Base-by-base conservation (phyloP, 2,329 filamentous ascomycete species). In the Cladosporium sp. region DNA sequence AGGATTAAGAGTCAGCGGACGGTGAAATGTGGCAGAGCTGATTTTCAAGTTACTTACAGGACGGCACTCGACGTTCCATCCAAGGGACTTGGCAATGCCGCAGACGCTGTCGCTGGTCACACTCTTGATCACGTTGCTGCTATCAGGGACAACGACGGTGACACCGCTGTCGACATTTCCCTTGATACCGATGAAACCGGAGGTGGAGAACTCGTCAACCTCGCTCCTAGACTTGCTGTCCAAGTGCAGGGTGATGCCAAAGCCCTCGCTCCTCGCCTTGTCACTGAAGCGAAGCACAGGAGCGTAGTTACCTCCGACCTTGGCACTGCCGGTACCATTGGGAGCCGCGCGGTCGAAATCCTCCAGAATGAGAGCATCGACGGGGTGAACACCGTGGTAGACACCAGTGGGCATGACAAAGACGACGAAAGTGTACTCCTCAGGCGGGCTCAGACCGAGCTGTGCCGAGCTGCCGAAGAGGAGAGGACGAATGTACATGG, bases 161-260 rank as follows among this genome's bases (percentile, higher is more conserved):
- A 56, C 58, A 9, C 86, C 75, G 24, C 79, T 70, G 15, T 77
- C 66, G 7, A 61, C 58, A 2, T 77, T 76, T 3, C 77, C 80
- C 38, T 83, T 74, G 5, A 88, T 86, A 3, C 90, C 93, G 57
- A 97, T 86, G 69, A 99, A 97, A 1, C 89, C 92, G 56, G 86
- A 91, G 0, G 93, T 97, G 59, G 87, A 93, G 67, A 97, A 99
- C 77, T 99, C 92, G 64, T 99, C 92, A 55, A 99, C 82, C 68
- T 95, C 89, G 53, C 82, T 85, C 60, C 91, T 81, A 8, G 82
- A 88, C 64, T 84, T 84, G 68, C 88, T 93, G 71, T 97, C 93
- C 49, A 97, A 75, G 68, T 97, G 92, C 63, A 97, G 76, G 2
- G 92, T 97, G 64, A 97, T 97, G n/a, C 89, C 91, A 64, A 81